Evolutionary conservation across 139 green algal species (phyloP).

Genomic region (Picochlorum sp.): DNA sequence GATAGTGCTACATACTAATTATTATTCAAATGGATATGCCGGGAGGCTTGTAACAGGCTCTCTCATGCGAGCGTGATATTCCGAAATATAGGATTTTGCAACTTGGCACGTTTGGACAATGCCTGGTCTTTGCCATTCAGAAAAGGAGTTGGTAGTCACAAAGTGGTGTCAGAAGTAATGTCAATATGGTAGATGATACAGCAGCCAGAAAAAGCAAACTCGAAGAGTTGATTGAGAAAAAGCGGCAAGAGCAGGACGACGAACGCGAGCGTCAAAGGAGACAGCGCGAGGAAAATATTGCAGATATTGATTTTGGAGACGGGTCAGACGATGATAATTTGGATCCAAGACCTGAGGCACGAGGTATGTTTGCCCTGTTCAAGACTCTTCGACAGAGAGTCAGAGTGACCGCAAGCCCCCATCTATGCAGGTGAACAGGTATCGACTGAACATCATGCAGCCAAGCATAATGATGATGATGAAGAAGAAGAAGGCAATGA

Average conservation of each 20-base stretch:
- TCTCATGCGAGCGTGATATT: no score
- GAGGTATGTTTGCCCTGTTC: neutral
- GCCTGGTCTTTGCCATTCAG: no score
- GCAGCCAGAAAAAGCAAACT: constrained; percentile 13
- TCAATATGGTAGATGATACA: neutral
- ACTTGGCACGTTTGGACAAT: no score
- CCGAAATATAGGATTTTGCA: no score
- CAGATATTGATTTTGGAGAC: constrained; percentile 38
- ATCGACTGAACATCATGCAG: neutral
- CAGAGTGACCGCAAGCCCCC: neutral
- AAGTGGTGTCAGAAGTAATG: neutral
- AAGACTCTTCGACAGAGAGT: neutral
- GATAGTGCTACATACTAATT: no score
- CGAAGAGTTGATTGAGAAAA: constrained; percentile 19
- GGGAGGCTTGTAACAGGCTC: no score
- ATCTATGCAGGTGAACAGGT: neutral
- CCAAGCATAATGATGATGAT: neutral
- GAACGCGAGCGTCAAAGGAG: neutral
- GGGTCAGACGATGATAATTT: constrained; percentile 33
- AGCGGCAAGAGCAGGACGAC: constrained; percentile 19
- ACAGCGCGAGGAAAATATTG: constrained; percentile 6
- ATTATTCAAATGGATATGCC: no score
- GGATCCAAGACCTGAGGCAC: neutral
- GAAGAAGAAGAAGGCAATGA: constrained; percentile 33
- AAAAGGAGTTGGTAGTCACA: no score